Base-by-base conservation (phyloP, 1,284 basidiomycete species). In the Ustilago tritici region DNA sequence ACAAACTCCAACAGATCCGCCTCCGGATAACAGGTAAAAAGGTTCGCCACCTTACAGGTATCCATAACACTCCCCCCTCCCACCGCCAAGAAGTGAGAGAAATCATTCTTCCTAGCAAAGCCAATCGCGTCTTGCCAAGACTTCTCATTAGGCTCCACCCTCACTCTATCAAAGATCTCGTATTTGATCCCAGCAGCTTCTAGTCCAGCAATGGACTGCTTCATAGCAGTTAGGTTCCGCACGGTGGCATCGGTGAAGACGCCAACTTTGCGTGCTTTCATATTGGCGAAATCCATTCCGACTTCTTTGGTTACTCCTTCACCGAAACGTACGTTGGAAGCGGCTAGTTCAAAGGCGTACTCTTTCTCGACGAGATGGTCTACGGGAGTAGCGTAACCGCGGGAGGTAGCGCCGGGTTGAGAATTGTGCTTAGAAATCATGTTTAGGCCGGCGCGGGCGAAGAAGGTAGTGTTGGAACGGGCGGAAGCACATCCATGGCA, bases 331-430 rank as follows among this genome's bases (percentile, higher is more conserved):
- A 97, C 88, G 85, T 95, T 95, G 57, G 93, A 92, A 1, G 95
- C 95, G 12, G 95, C 93, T 68, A 98, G 92, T 93, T 98, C 95
- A 83, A 98, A 98, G 0, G 95, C 95, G 86, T 98, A 98, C 87
- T 98, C 95, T 85, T 92, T 94, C 87, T 94, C 65, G 4, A 82
- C 56, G 10, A 91, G 88, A 4, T 87, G 82, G 61, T 93, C 90
- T 14, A 94, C 91, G 32, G 95, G 95, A 0, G 93, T 93, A n/a
- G 95, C 95, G 63, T 86, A 87, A 8, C 78, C 75, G 12, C 85
- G 72, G 2, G 72, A 54, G 17, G 61, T 79, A 43, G 74, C 71
- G 5, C 77, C 77, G 7, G 69, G 61, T 43, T 74, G 67, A 17
- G 66, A 47, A 38, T 77, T 78, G 66, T 84, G 82, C 34, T 72